Evolutionary conservation across 768 basidiomycete genomes (phyloP).

Genomic region (Tricholoma hemisulphureum): DNA sequence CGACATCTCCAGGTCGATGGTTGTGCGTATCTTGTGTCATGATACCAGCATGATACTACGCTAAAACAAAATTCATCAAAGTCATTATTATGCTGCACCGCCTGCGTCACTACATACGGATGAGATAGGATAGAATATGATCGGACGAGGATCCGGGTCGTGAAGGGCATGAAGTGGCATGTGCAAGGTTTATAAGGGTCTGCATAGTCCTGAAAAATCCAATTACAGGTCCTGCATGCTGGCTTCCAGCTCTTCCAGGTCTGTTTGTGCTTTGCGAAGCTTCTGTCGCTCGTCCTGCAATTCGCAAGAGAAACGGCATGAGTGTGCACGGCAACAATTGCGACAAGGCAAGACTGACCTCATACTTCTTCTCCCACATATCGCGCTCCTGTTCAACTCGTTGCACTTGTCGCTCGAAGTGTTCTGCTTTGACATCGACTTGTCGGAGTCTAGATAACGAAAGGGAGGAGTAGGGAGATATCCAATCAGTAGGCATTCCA

Average conservation of each 20-base stretch:
- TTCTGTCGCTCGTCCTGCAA: slow-evolving; percentile 70
- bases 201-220: neutral
- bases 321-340: slow-evolving; percentile 1
- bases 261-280: slow-evolving; percentile 69
- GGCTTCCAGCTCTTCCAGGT: slow-evolving; percentile 79
- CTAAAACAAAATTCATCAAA: slow-evolving; percentile 5
- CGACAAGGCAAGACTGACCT: slow-evolving; percentile 49
- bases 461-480: slow-evolving; percentile 17
- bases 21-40: neutral
- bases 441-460: slow-evolving; percentile 70
- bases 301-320: slow-evolving; percentile 5
- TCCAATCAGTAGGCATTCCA: slow-evolving; percentile 14
- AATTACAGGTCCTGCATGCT: slow-evolving; percentile 71
- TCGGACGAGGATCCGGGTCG: slow-evolving; percentile 5
- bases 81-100: slow-evolving; percentile 14
- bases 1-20: neutral
- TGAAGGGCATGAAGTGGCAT: neutral
- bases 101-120: slow-evolving; percentile 8
- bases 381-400: slow-evolving; percentile 91
- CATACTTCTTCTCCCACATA: slow-evolving; percentile 90
- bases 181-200: neutral
- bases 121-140: slow-evolving; percentile 8
- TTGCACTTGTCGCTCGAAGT: slow-evolving; percentile 90
- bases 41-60: slow-evolving; percentile 2
- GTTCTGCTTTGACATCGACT: slow-evolving; percentile 98